A percentile compares a stretch with the other conserved stretches of the same genome.
Evolutionary conservation across 2,329 filamentous ascomycete genomes (phyloP).

Genomic region (Knoxdaviesia capensis): DNA sequence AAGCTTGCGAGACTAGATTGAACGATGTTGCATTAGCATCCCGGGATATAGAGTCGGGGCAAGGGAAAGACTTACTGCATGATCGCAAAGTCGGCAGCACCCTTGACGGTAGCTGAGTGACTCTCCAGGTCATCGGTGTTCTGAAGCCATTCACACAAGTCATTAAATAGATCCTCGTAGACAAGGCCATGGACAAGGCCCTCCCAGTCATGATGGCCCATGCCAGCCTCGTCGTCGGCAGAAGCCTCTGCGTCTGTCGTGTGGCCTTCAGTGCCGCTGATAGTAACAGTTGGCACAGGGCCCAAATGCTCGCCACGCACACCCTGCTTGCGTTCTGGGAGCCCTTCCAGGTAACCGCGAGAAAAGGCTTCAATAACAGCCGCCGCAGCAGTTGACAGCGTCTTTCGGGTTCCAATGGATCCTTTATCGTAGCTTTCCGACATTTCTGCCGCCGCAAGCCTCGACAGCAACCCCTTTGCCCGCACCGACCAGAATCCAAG

Average conservation of each 20-base stretch:
- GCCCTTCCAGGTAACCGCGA: conserved; percentile 44
- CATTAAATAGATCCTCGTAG: conserved; percentile 46
- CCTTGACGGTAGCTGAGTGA: conserved; percentile 40
- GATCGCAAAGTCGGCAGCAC: conserved; percentile 43
- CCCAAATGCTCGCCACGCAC: too few relatives aligned
- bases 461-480: conserved; percentile 35
- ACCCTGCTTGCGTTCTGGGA: conserved; percentile 13
- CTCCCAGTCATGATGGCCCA: conserved; percentile 33
- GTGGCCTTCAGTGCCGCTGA: conserved; percentile 29
- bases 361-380: conserved; percentile 49
- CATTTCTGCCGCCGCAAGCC: conserved; percentile 46
- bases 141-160: conserved; percentile 39
- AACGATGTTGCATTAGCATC: neutral
- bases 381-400: conserved; percentile 50
- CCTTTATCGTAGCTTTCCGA: conserved; percentile 74
- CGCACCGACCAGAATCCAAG: conserved; percentile 45
- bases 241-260: conserved; percentile 20
- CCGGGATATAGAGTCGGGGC: neutral
- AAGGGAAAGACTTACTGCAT: conserved; percentile 35
- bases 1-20: conserved; percentile 44
- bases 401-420: conserved; percentile 52
- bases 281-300: neutral
- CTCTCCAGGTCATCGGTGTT: conserved; percentile 42
- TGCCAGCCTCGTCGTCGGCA: conserved; percentile 15
- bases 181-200: conserved; percentile 45